Conservation (phyloP, 257 asterid species). For the Anisodus acutangulus region DNA sequence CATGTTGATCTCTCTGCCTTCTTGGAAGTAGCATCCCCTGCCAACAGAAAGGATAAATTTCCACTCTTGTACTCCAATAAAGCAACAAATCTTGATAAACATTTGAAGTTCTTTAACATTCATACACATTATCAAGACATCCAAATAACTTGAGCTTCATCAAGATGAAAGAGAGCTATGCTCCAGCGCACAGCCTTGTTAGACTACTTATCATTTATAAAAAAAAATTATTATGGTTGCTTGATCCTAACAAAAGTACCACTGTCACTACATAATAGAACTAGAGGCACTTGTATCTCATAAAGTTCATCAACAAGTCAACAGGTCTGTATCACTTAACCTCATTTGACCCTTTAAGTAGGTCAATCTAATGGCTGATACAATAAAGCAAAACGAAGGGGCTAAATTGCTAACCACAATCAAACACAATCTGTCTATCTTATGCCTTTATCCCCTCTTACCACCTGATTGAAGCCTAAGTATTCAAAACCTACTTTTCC, state of each 20-base stretch:
- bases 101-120: not conserved
- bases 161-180: not conserved
- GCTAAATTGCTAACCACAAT: not conserved
- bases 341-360: not conserved
- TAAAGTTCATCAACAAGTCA: not conserved
- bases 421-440: not conserved
- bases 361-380: not conserved
- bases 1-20: slow-evolving; percentile 65
- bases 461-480: not conserved
- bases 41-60: slow-evolving; percentile 21
- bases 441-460: not conserved
- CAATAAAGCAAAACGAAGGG: not conserved
- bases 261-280: not conserved
- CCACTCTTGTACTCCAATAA: not conserved
- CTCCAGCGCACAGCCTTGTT: not conserved
- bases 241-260: slow-evolving; percentile 3
- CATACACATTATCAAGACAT: not conserved
- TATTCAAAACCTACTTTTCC: not conserved
- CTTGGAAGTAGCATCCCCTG: slow-evolving; percentile 96
- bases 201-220: not conserved
- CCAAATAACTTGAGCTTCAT: not conserved
- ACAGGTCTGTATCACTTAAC: not conserved
- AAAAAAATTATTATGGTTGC: not conserved
- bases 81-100: not conserved
- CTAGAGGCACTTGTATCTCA: not conserved